A percentile compares a stretch with the other conserved stretches of the same genome.
phyloP scores from a whole-genome alignment of 2,329 filamentous ascomycete species.

The Penicillium paneum region DNA sequence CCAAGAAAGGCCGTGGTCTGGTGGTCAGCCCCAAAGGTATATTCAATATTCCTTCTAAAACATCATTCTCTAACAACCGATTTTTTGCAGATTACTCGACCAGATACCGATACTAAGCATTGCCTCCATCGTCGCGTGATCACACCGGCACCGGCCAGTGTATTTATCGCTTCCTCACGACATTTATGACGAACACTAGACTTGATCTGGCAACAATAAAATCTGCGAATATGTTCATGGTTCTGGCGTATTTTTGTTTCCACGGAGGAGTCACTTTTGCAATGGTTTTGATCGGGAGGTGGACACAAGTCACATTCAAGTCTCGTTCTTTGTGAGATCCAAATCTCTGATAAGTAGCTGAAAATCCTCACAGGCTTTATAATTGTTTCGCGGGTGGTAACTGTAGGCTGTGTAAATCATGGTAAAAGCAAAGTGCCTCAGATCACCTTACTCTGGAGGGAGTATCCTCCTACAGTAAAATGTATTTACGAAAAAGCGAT shows the following conservation, averaged over 20 bases:
- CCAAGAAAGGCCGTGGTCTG: conserved; percentile 94
- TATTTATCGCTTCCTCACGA: conserved; percentile 13
- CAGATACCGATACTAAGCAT: conserved; percentile 60
- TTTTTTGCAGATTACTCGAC: conserved; percentile 57
- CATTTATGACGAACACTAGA: conserved; percentile 16
- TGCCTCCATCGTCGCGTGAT: background rate
- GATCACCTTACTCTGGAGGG: background rate
- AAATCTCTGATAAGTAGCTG: background rate
- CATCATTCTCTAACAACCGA: conserved; percentile 1
- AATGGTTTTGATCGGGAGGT: background rate
- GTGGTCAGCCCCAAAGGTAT: conserved; percentile 90
- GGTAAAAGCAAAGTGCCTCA: background rate
- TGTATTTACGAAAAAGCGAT: background rate
- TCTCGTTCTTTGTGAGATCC: background rate
- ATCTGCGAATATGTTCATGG: conserved; percentile 1
- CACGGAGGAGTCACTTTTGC: background rate
- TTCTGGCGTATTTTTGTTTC: conserved; percentile 4
- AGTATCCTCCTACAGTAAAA: background rate
- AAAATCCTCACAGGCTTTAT: background rate
- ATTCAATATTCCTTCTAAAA: conserved; percentile 2
- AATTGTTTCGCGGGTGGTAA: background rate
- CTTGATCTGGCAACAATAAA: conserved; percentile 4
- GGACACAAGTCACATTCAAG: background rate
- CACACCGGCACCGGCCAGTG: conserved; percentile 1
- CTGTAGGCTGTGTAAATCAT: background rate